Evolutionary conservation across 2,329 filamentous ascomycete genomes (phyloP).

Genomic region (Didymella exigua): DNA sequence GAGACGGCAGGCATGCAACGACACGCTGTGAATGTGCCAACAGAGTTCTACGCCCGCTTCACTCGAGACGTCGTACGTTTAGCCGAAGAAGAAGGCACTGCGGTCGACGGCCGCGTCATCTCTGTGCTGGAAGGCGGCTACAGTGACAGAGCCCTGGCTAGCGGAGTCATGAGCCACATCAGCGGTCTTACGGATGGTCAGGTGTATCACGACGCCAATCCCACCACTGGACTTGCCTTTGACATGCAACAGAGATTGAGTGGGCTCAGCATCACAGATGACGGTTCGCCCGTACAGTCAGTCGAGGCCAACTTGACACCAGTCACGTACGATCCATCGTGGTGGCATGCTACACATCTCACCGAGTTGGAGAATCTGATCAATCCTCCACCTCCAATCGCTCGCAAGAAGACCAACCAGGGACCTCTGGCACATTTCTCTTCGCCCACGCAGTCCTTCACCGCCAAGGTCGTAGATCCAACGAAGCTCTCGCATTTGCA

Average conservation of each 20-base stretch:
- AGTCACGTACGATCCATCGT: conserved; percentile 48
- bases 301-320: conserved; percentile 26
- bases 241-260: conserved; percentile 64
- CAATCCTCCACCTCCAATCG: conserved; percentile 43
- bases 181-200: conserved; percentile 74
- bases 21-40: conserved; percentile 94
- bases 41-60: conserved; percentile 92
- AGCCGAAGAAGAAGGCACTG: conserved; percentile 77
- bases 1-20: conserved; percentile 92
- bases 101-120: conserved; percentile 82
- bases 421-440: conserved; percentile 74
- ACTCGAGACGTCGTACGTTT: conserved; percentile 83
- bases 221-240: conserved; percentile 57
- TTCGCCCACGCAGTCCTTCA: conserved; percentile 85
- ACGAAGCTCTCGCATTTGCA: conserved; percentile 65
- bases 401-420: conserved; percentile 65
- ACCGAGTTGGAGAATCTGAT: conserved; percentile 43
- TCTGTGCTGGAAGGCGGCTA: conserved; percentile 97
- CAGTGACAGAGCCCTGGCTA: conserved; percentile 86
- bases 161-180: conserved; percentile 87
- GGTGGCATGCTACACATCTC: conserved; percentile 51
- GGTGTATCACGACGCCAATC: conserved; percentile 35
- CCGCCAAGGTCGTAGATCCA: conserved; percentile 75
- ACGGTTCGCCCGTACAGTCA: conserved; percentile 24
- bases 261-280: conserved; percentile 44